A percentile compares a stretch with the other conserved stretches of the same genome.
These are phyloP conservation scores for Hirsutella rhossiliensis DNA, from an alignment of 2,329 filamentous ascomycete genomes.

Conservation along the genomic window DNA sequence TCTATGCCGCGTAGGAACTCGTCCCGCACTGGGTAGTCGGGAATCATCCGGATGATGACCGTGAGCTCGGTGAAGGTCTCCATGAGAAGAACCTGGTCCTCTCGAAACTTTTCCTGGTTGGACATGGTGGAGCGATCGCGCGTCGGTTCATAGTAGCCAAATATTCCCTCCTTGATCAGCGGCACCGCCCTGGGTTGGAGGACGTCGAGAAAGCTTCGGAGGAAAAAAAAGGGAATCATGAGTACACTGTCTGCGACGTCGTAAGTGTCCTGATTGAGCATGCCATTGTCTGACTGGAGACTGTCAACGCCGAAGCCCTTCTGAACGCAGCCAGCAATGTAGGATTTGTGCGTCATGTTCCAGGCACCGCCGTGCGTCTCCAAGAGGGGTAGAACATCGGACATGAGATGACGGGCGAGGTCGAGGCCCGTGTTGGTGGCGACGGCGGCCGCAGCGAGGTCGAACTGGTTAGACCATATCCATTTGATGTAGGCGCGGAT, in stretches of 20 bases:
- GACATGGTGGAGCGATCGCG: constrained; percentile 12
- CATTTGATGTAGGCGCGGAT: constrained; percentile 14
- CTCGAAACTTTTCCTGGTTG: constrained; percentile 17
- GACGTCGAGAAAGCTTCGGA: constrained; percentile 2
- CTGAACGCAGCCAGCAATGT: constrained; percentile 5
- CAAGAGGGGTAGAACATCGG: constrained; percentile 15
- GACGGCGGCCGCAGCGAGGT: constrained; percentile 20
- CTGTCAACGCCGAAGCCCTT: no score
- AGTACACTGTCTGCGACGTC: neutral
- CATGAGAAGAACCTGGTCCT: constrained; percentile 22
- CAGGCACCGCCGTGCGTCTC: constrained; percentile 11
- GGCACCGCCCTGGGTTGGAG: constrained; percentile 6
- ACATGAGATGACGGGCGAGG: constrained; percentile 19
- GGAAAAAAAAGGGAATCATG: constrained; percentile 1
- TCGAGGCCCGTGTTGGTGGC: constrained; percentile 23
- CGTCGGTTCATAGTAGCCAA: constrained; percentile 13
- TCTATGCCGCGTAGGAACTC: constrained; percentile 23
- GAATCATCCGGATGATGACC: constrained; percentile 6
- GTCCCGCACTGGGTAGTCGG: constrained; percentile 16
- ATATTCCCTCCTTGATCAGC: constrained; percentile 12
- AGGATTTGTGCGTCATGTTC: constrained; percentile 8
- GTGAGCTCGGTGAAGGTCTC: constrained; percentile 21
- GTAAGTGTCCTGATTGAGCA: no score
- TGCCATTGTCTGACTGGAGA: no score
- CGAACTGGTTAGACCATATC: constrained; percentile 21